These are phyloP conservation scores for Piedraia hortae DNA, from an alignment of 2,329 filamentous ascomycete genomes.

Conservation along the genomic window DNA sequence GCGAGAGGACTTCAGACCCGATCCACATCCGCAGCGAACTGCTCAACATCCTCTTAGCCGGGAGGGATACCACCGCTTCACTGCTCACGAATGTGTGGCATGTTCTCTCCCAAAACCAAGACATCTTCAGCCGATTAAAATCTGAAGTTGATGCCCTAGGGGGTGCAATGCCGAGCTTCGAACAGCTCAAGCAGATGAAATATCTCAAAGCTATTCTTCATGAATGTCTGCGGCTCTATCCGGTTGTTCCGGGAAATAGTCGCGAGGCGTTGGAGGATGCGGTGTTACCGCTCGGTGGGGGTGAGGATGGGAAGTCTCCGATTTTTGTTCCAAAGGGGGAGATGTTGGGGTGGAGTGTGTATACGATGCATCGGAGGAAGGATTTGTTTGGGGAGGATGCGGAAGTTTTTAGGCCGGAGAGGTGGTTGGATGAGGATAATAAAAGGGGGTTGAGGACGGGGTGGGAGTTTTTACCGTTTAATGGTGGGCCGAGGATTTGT, in stretches of 20 bases:
- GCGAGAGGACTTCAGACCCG: slow-evolving; percentile 19
- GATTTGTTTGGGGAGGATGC: slow-evolving; percentile 22
- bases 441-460: slow-evolving; percentile 10
- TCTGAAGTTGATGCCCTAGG: slow-evolving; percentile 8
- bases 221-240: slow-evolving; percentile 54
- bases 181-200: slow-evolving; percentile 12
- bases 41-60: slow-evolving; percentile 24
- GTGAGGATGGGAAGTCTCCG: slow-evolving; percentile 25
- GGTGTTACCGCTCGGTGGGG: slow-evolving; percentile 39
- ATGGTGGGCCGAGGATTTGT: slow-evolving; percentile 13
- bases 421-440: slow-evolving; percentile 13
- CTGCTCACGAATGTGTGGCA: slow-evolving; percentile 21
- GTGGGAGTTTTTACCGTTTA: slow-evolving; percentile 15
- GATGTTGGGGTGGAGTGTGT: slow-evolving; percentile 35
- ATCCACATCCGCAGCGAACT: slow-evolving; percentile 22
- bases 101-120: slow-evolving; percentile 9
- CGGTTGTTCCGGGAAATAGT: slow-evolving; percentile 53
- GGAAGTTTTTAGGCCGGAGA: slow-evolving; percentile 14
- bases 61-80: slow-evolving; percentile 26
- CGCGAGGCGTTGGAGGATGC: slow-evolving; percentile 46
- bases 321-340: slow-evolving; percentile 39
- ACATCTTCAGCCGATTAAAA: slow-evolving; percentile 10
- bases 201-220: slow-evolving; percentile 34
- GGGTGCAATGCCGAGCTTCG: slow-evolving; percentile 16
- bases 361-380: slow-evolving; percentile 43